Conservation (phyloP, 208 protist genomes). For the Naegleria fowleri region DNA sequence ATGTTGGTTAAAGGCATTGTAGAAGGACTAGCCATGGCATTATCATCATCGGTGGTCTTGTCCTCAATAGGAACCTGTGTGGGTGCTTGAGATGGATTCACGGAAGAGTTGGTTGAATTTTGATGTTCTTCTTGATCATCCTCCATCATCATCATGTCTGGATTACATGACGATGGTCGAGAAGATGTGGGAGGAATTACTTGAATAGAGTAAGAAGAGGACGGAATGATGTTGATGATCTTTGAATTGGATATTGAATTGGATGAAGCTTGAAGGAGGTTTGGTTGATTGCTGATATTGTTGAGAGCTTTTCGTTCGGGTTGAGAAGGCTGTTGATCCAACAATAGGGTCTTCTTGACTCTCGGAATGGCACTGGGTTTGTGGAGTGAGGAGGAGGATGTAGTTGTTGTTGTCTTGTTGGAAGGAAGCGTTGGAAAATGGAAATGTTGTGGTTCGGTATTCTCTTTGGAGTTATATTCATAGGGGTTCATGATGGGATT, state of each 20-base stretch:
- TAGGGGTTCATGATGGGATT: no score
- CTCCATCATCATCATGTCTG: no score
- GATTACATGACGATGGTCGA: no score
- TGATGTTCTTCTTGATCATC: no score
- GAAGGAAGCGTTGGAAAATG: neutral
- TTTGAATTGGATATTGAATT: no score
- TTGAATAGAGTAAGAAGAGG: no score
- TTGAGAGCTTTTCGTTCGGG: neutral
- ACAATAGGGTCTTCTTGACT: neutral
- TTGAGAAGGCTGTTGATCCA: no score
- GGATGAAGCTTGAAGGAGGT: neutral
- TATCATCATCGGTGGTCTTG: no score
- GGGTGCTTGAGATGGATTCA: no score
- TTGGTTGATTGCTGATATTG: neutral
- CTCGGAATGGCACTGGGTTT: neutral
- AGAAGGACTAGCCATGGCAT: neutral
- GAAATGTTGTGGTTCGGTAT: neutral
- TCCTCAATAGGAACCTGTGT: no score
- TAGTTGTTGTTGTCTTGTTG: neutral
- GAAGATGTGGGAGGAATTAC: no score
- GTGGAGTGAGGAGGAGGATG: neutral
- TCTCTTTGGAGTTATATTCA: neutral
- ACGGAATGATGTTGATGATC: neutral
- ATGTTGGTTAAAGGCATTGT: neutral
- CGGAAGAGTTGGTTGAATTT: no score